phyloP scores from a whole-genome alignment of 1,284 basidiomycete species.

The Ceratobasidium sp. region DNA sequence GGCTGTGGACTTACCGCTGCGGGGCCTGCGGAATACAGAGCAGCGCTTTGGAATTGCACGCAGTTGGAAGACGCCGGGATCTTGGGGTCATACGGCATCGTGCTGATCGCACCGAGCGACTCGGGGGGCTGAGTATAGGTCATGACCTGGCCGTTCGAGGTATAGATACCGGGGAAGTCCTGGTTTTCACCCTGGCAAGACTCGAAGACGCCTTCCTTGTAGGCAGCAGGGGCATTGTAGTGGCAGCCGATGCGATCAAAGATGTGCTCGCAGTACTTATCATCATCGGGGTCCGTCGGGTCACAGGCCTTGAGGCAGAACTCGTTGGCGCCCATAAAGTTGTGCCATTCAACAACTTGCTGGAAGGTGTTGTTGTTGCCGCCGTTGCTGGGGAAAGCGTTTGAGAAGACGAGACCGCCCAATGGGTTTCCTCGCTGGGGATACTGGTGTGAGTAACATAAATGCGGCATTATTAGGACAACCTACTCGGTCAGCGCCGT shows the following conservation, averaged over 20 bases:
- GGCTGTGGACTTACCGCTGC: conserved; percentile 42
- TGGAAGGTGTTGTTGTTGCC: conserved; percentile 51
- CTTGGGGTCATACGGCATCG: conserved; percentile 65
- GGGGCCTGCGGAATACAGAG: conserved; percentile 57
- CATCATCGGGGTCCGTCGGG: conserved; percentile 59
- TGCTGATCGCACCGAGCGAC: conserved; percentile 61
- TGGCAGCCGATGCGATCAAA: conserved; percentile 72
- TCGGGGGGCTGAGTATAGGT: conserved; percentile 67
- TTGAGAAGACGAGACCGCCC: conserved; percentile 62
- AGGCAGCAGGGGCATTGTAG: conserved; percentile 53
- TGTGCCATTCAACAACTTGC: conserved; percentile 62
- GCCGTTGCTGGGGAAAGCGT: conserved; percentile 55
- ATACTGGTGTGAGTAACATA: not conserved
- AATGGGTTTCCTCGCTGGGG: conserved; percentile 59
- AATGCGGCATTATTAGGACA: no score
- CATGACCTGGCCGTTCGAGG: conserved; percentile 48
- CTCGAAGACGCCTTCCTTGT: conserved; percentile 45
- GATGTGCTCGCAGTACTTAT: conserved; percentile 65
- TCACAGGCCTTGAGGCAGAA: conserved; percentile 71
- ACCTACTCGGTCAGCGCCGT: conserved; percentile 40
- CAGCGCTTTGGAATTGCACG: conserved; percentile 60
- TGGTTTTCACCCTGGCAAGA: conserved; percentile 48
- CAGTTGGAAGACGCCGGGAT: conserved; percentile 71
- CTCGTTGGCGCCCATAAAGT: conserved; percentile 67
- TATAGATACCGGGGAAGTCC: conserved; percentile 47